phyloP scores from a whole-genome alignment of 441 rosid species.

The Macaranga tanarius region DNA sequence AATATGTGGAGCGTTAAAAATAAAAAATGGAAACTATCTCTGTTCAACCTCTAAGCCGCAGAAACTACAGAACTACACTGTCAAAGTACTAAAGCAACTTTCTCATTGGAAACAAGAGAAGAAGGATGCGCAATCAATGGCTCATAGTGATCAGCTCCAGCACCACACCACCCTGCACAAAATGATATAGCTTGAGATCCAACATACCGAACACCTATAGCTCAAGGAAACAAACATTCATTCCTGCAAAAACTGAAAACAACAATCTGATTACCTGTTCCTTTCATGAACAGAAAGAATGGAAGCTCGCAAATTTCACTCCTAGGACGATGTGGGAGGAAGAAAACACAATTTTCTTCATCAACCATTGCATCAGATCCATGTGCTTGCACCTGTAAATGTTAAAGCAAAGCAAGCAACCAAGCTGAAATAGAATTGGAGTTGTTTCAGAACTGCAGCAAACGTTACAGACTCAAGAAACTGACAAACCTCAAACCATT shows the following conservation, averaged over 20 bases:
- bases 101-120: conserved; percentile 68
- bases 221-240: not conserved
- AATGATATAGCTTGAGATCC: not conserved
- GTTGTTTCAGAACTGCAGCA: not conserved
- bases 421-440: not conserved
- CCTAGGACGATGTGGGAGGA: conserved; percentile 91
- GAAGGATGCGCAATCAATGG: conserved; percentile 81
- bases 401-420: not conserved
- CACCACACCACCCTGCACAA: conserved; percentile 91
- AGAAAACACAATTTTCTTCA: conserved; percentile 93
- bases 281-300: conserved; percentile 90
- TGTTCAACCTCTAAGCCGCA: conserved; percentile 32
- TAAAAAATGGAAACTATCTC: conserved; percentile 31
- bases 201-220: not conserved
- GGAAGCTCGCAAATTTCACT: conserved; percentile 76
- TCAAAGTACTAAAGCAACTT: conserved; percentile 81
- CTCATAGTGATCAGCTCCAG: conserved; percentile 96
- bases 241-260: not conserved
- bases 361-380: conserved; percentile 96
- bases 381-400: conserved; percentile 91
- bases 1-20: conserved; percentile 9
- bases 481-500: no score
- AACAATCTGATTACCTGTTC: conserved; percentile 58
- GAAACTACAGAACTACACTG: conserved; percentile 36
- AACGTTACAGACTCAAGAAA: not conserved